phyloP scores from a whole-genome alignment of 768 basidiomycete species.

The Favolaschia claudopus region DNA sequence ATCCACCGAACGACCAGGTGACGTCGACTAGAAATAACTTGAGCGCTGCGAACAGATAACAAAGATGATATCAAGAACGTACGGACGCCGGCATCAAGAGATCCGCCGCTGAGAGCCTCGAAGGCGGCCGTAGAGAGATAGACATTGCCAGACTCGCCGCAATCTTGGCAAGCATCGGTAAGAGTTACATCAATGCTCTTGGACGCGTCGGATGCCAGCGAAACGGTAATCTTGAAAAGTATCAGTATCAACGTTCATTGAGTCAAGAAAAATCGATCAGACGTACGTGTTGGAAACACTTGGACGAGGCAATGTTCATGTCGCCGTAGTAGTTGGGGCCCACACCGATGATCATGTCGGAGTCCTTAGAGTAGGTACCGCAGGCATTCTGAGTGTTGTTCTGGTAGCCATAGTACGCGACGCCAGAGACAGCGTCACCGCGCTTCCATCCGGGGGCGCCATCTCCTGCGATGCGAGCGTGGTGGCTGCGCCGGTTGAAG shows the following conservation, averaged over 20 bases:
- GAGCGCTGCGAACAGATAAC: neutral
- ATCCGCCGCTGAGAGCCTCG: slow-evolving; percentile 21
- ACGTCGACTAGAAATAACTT: slow-evolving; percentile 20
- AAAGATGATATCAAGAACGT: neutral
- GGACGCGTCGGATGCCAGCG: slow-evolving; percentile 21
- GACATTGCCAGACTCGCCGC: slow-evolving; percentile 12
- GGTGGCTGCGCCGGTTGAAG: slow-evolving; percentile 12
- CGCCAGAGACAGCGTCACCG: slow-evolving; percentile 4
- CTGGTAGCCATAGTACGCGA: slow-evolving; percentile 28
- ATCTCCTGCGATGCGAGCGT: slow-evolving; percentile 19
- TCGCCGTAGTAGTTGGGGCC: slow-evolving; percentile 25
- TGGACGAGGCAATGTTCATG: slow-evolving; percentile 15
- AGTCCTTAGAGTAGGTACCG: slow-evolving; percentile 21
- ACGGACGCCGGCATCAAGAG: slow-evolving; percentile 26
- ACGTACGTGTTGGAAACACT: slow-evolving; percentile 26
- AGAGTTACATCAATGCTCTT: slow-evolving; percentile 27
- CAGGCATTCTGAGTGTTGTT: slow-evolving; percentile 27
- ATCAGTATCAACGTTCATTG: neutral
- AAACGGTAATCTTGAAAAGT: slow-evolving; percentile 18
- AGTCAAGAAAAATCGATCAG: neutral
- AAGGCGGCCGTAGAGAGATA: slow-evolving; percentile 28
- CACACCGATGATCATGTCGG: slow-evolving; percentile 28
- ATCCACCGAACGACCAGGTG: slow-evolving; percentile 23
- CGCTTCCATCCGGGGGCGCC: slow-evolving; percentile 10
- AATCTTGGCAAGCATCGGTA: slow-evolving; percentile 23